Evolutionary conservation across 176 grass and related monocot genomes (phyloP), one percentile per base, ranked within the genome.

Genomic region (Bothriochloa decipiens): DNA sequence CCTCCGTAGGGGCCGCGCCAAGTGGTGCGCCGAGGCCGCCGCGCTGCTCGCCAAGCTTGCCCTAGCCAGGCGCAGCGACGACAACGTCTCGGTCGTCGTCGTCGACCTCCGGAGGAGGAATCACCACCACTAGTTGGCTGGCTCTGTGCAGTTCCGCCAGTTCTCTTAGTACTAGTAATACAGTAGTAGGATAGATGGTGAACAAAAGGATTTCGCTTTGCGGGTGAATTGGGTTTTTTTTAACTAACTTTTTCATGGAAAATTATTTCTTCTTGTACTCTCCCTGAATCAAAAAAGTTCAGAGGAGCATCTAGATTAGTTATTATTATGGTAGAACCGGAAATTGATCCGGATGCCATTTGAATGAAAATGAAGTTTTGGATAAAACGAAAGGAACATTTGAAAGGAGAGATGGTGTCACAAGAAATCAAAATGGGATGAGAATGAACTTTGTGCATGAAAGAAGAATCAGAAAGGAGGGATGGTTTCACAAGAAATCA

Each of bases 11-110:
- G 91, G 80, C 9, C 65, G 73, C 20, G 78, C 91, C 49, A 71
- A 80, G 84, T 87, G 88, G 82, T 99, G 91, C 76, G 80, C 89
- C 3, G 90, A 99, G 80, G 96, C 93, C 0, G 93, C 96, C n/a
- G 84, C 92, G 73, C 32, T 99, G 47, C 89, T 99, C 74, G 88
- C 93, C n/a, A 99, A 99, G 88, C 62, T 96, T 1, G 93, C 96
- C 7, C 81, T 96, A 6, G 92, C 96, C 7, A 85, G 86, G 77
- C 82, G 63, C 45, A 96, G 96, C 61, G n/a, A 86, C 0, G 96
- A 99, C 74, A 96, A 99, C 75, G 83, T 96, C 75, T 96, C 91
- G 11, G 91, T 96, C 0, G 81, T 99, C 43, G 89, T 99, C 29
- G 83, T 94, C 29, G 91, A 94, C 40, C 91, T 96, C 79, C 79